Evolutionary conservation across 768 basidiomycete genomes (phyloP), one percentile per base, ranked within the genome.

Genomic region (Serendipita indica): DNA sequence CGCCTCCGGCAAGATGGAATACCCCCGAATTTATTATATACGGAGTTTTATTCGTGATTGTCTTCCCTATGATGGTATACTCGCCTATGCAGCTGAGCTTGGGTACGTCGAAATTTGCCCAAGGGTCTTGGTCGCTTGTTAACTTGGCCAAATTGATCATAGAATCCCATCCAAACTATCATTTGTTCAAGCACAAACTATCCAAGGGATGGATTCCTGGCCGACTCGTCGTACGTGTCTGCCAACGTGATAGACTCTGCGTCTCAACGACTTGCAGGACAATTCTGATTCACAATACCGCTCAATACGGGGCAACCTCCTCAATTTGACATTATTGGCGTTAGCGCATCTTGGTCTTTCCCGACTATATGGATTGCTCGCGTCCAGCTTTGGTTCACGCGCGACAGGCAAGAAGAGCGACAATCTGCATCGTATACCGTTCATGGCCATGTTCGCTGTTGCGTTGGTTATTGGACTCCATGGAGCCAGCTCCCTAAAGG

Each of bases 271-370:
- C 37, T 18, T 22, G n/a, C 63, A 97, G 94, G 96, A 99, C 69
- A 88, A 85, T 66, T 90, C 88, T 62, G 96, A 98, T 65, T 72
- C 76, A 0, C 96, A 98, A 72, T 97, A 92, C 67, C 84, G 85
- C 25, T 78, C 82, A 2, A 96, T 99, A 70, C 80, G 96, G 35
- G 75, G 77, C 64, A 89, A 91, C 67, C 67, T 97, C 45, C 79
- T 83, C 3, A 69, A 82, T 3, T 76, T 98, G 3, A 65, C 75
- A 34, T 39, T 67, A 39, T 73, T 87, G 28, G 71, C 73, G 14
- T 60, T 71, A 27, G 64, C 75, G n/a, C 86, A 84, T 67, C 71
- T 91, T 18, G 62, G 69, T 22, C 62, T 79, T 56, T 84, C 84
- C 65, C 72, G 68, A 25, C 28, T 79, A n/a, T 80, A 79, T 62